A percentile compares a stretch with the other conserved stretches of the same genome.
Evolutionary conservation across 2,329 filamentous ascomycete genomes (phyloP).

Genomic region (Alternaria sp.): DNA sequence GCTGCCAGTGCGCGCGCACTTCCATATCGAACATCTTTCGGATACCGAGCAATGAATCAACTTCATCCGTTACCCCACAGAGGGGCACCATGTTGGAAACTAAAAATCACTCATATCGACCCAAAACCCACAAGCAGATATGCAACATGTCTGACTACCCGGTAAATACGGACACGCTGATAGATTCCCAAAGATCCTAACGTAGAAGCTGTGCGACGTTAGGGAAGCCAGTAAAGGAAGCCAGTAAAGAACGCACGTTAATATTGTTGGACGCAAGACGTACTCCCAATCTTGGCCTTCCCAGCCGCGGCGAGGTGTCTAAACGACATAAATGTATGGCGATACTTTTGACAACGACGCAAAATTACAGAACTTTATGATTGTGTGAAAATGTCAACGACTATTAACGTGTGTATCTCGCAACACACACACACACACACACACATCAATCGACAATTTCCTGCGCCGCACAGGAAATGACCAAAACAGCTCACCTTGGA

Average conservation of each 20-base stretch:
- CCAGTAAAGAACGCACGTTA: background rate
- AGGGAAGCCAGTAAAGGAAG: background rate
- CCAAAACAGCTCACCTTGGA: too few relatives aligned
- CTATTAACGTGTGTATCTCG: too few relatives aligned
- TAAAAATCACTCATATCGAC: background rate
- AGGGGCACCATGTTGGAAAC: background rate
- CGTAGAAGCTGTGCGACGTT: conserved; percentile 1
- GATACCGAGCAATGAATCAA: conserved; percentile 3
- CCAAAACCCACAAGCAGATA: background rate
- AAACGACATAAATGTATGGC: background rate
- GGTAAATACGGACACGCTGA: background rate
- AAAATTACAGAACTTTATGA: background rate
- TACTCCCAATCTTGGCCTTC: background rate
- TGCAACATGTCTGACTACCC: conserved; percentile 4
- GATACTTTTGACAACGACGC: too few relatives aligned
- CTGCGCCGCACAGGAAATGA: background rate
- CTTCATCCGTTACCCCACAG: conserved; percentile 1
- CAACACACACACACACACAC: too few relatives aligned
- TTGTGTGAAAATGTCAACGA: too few relatives aligned
- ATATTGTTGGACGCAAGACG: background rate
- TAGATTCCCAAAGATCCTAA: background rate
- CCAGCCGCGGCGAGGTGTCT: background rate
- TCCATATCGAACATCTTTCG: conserved; percentile 9
- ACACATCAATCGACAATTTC: background rate
- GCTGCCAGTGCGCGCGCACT: conserved; percentile 4